Conservation (phyloP, 352 stramenopile genomes). For the Phytophthora europaea region DNA sequence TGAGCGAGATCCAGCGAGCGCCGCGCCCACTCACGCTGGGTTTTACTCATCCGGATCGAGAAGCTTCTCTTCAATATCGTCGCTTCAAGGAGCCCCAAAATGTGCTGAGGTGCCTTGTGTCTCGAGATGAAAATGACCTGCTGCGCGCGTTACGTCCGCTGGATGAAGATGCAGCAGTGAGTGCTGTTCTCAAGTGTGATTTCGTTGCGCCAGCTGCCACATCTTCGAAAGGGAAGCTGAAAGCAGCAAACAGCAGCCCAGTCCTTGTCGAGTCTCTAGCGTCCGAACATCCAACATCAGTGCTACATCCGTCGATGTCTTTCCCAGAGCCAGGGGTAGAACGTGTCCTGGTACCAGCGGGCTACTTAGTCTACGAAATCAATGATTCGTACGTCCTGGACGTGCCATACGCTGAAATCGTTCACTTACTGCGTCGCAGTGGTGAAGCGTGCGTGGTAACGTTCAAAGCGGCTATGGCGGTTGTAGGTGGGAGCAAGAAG, state of each 20-base stretch:
- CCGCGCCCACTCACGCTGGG: conserved; percentile 63
- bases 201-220: conserved; percentile 45
- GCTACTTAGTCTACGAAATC: conserved; percentile 74
- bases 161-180: conserved; percentile 54
- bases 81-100: conserved; percentile 65
- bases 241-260: conserved; percentile 25
- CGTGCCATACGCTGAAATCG: conserved; percentile 71
- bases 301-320: conserved; percentile 14
- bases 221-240: conserved; percentile 20
- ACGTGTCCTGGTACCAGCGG: conserved; percentile 55
- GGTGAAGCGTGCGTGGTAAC: conserved; percentile 53
- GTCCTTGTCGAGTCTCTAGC: conserved; percentile 16
- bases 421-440: conserved; percentile 64
- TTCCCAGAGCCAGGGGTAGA: conserved; percentile 17
- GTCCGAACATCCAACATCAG: background rate
- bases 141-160: conserved; percentile 54
- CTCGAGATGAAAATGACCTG: conserved; percentile 56
- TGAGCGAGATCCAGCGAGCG: conserved; percentile 60
- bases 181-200: conserved; percentile 62
- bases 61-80: conserved; percentile 40
- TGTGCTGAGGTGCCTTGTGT: conserved; percentile 60
- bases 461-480: conserved; percentile 65
- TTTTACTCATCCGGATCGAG: conserved; percentile 54
- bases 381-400: conserved; percentile 65
- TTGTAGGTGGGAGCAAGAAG: conserved; percentile 40